Conservation (phyloP, 2,329 filamentous ascomycete genomes). For the Thielaviopsis punctulata region DNA sequence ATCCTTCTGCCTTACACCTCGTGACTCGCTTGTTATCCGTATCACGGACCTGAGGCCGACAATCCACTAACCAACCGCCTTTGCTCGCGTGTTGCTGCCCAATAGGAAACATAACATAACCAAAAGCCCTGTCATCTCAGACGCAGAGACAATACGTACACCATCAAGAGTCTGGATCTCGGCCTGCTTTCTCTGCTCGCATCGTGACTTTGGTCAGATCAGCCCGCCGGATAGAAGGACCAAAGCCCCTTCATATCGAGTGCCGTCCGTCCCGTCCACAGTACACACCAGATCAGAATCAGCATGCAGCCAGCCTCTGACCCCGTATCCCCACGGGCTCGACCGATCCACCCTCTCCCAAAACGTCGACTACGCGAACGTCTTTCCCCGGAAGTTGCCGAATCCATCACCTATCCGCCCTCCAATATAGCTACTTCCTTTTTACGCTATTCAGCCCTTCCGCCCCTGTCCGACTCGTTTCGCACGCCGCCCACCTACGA, state of each 20-base stretch:
- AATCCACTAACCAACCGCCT: no score
- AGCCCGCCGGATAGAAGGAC: background rate
- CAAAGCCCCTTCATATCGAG: background rate
- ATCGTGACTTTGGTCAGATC: background rate
- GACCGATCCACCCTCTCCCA: constrained; percentile 82
- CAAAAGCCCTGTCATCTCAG: background rate
- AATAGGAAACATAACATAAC: background rate
- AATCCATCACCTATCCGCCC: constrained; percentile 67
- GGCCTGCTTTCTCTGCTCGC: background rate
- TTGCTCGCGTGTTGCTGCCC: background rate
- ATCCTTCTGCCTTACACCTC: no score
- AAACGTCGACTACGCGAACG: constrained; percentile 77
- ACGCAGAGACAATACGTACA: background rate
- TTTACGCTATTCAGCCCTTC: constrained; percentile 32
- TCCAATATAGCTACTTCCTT: constrained; percentile 48
- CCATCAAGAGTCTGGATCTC: background rate
- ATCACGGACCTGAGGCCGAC: background rate
- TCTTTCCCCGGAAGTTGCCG: constrained; percentile 68
- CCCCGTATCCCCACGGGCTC: constrained; percentile 47
- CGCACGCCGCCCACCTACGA: background rate
- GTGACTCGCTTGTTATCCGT: background rate
- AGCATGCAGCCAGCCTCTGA: constrained; percentile 29
- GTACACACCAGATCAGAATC: background rate
- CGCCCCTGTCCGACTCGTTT: background rate
- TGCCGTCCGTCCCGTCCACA: background rate